These are phyloP conservation scores for Populus hybrid DNA, from an alignment of 441 rosid genomes.

Conservation along the genomic window DNA sequence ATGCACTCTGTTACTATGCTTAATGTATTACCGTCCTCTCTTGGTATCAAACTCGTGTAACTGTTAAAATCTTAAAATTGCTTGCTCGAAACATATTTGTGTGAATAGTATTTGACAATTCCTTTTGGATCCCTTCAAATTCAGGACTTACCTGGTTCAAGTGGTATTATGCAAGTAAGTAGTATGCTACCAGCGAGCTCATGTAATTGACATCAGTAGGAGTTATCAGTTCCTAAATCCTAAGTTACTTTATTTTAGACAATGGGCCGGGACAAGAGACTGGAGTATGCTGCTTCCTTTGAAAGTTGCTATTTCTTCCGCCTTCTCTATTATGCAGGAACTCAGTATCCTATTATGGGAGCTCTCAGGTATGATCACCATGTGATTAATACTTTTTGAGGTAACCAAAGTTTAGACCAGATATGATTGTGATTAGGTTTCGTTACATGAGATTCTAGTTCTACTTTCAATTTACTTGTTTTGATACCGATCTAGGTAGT, in stretches of 20 bases:
- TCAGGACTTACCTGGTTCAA: constrained; percentile 93
- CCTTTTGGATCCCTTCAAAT: constrained; percentile 14
- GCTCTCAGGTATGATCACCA: constrained; percentile 62
- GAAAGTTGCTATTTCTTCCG: constrained; percentile 81
- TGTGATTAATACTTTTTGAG: neutral
- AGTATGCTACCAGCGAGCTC: neutral
- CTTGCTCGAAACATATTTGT: neutral
- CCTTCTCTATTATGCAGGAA: constrained; percentile 90
- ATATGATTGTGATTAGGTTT: neutral
- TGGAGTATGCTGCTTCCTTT: constrained; percentile 86
- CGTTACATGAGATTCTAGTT: neutral
- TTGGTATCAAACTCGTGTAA: neutral
- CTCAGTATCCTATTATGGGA: constrained; percentile 95
- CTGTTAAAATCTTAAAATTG: no score
- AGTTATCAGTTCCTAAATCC: constrained; percentile 14
- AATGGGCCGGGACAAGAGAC: constrained; percentile 88
- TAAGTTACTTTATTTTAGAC: constrained; percentile 45
- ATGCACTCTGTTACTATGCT: neutral
- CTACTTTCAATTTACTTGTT: neutral
- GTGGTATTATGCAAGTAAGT: constrained; percentile 98
- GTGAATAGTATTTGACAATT: neutral
- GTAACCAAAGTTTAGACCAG: neutral
- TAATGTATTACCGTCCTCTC: no score
- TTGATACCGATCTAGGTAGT: neutral
- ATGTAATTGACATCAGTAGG: neutral